Percentiles rank a stretch among this genome's conserved stretches.
phyloP scores from a whole-genome alignment of 768 basidiomycete species.

The Calocybe gangraenosa region DNA sequence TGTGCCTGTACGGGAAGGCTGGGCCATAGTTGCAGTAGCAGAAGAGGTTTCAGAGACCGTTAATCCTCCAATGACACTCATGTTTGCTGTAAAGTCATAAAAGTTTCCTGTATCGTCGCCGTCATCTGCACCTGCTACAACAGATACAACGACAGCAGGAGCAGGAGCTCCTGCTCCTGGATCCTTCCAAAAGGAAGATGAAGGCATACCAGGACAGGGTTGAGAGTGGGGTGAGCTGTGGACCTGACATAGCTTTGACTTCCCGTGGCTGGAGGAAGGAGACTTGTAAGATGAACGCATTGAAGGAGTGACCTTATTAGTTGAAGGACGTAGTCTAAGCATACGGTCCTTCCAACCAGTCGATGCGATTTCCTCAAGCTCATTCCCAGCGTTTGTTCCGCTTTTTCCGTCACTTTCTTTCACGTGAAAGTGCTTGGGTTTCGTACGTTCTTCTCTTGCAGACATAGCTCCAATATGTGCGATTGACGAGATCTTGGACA shows the following conservation, averaged over 20 bases:
- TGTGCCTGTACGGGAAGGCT: constrained; percentile 37
- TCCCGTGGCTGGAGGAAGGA: constrained; percentile 25
- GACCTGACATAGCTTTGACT: constrained; percentile 25
- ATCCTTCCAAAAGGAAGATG: constrained; percentile 45
- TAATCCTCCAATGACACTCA: constrained; percentile 16
- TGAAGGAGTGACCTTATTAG: constrained; percentile 32
- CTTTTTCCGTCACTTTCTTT: constrained; percentile 29
- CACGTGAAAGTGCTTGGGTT: constrained; percentile 18
- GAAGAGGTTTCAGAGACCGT: constrained; percentile 36
- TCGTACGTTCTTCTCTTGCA: constrained; percentile 20
- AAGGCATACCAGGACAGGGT: constrained; percentile 33
- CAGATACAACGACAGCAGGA: constrained; percentile 49
- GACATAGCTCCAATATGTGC: constrained; percentile 15
- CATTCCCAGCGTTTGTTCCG: constrained; percentile 25
- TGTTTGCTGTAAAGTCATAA: constrained; percentile 28
- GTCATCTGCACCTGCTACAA: constrained; percentile 41
- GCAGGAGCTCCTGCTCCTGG: constrained; percentile 49
- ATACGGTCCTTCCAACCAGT: constrained; percentile 34
- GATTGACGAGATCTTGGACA: constrained; percentile 22
- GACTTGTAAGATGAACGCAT: constrained; percentile 36
- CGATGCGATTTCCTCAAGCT: constrained; percentile 29
- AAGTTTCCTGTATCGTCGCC: constrained; percentile 31
- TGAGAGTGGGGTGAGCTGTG: constrained; percentile 26
- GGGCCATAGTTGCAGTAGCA: constrained; percentile 32
- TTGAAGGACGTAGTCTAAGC: constrained; percentile 30